Evolutionary conservation across 495 filamentous ascomycete genomes (phyloP).

Genomic region (Massariosphaeria phaeospora): DNA sequence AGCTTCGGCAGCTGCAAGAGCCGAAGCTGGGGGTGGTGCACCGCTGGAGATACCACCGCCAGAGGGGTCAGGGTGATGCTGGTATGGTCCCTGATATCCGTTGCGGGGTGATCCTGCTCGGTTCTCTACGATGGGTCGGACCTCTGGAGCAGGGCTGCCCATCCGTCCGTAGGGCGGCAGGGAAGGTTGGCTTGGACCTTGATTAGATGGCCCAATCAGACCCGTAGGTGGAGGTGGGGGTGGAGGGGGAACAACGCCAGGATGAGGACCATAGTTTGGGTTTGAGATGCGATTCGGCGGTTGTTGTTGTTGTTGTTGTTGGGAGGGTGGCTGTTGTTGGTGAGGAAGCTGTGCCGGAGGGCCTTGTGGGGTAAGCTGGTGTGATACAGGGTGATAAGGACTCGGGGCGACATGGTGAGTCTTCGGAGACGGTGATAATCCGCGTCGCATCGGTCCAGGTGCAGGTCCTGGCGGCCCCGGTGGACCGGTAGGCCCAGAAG

Average conservation of each 20-base stretch:
- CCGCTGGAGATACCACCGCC: slow-evolving; percentile 69
- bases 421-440: slow-evolving; percentile 60
- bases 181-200: slow-evolving; percentile 44
- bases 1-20: slow-evolving; percentile 67
- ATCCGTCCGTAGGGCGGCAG: slow-evolving; percentile 56
- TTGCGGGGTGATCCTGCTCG: slow-evolving; percentile 78
- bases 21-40: slow-evolving; percentile 67
- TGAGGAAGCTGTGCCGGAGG: slow-evolving; percentile 35
- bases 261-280: slow-evolving; percentile 58
- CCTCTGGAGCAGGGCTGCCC: slow-evolving; percentile 75
- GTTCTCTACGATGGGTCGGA: slow-evolving; percentile 80
- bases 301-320: slow-evolving; percentile 28
- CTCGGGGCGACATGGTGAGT: slow-evolving; percentile 52
- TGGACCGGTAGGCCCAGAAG: slow-evolving; percentile 7
- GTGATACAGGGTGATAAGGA: slow-evolving; percentile 60
- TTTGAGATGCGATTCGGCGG: slow-evolving; percentile 61
- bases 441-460: slow-evolving; percentile 43
- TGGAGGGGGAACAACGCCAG: slow-evolving; percentile 51
- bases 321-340: slow-evolving; percentile 26
- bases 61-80: slow-evolving; percentile 62
- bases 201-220: slow-evolving; percentile 36
- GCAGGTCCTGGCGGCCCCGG: slow-evolving; percentile 6
- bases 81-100: slow-evolving; percentile 72
- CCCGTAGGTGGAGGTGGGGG: slow-evolving; percentile 58
- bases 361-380: slow-evolving; percentile 55